Evolutionary conservation across 352 stramenopile species (phyloP).

Genomic region (Pythium utonaiense): DNA sequence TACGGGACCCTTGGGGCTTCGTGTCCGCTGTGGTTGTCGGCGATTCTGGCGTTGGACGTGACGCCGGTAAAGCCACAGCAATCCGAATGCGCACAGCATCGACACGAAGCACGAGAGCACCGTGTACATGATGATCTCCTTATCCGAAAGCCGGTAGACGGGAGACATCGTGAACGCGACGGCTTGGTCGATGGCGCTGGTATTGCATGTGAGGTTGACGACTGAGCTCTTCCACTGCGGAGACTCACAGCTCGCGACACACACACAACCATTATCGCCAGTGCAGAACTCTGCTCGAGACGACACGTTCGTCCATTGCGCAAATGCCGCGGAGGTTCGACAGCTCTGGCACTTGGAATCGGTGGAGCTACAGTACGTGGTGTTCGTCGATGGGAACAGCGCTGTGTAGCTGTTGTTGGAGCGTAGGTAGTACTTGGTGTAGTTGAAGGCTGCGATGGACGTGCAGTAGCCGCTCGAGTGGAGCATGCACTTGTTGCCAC

Average conservation of each 20-base stretch:
- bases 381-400: constrained; percentile 53
- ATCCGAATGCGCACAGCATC: constrained; percentile 11
- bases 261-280: constrained; percentile 44
- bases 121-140: constrained; percentile 13
- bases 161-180: neutral
- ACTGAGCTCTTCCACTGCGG: constrained; percentile 34
- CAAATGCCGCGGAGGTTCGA: constrained; percentile 16
- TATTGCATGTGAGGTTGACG: constrained; percentile 38
- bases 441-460: constrained; percentile 39
- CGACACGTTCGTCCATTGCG: constrained; percentile 25
- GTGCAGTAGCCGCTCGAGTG: constrained; percentile 54
- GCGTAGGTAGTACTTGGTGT: constrained; percentile 35
- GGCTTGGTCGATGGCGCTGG: constrained; percentile 5
- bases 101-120: constrained; percentile 14
- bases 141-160: constrained; percentile 1
- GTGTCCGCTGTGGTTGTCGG: constrained; percentile 22
- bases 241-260: constrained; percentile 53
- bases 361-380: constrained; percentile 44
- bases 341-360: constrained; percentile 30
- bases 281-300: constrained; percentile 38
- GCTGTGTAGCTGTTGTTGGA: constrained; percentile 16
- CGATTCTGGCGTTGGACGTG: constrained; percentile 14
- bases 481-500: constrained; percentile 41
- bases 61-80: constrained; percentile 13
- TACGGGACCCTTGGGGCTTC: constrained; percentile 21